These are phyloP conservation scores for Curvularia lunata DNA, from an alignment of 2,329 filamentous ascomycete genomes.

Conservation along the genomic window DNA sequence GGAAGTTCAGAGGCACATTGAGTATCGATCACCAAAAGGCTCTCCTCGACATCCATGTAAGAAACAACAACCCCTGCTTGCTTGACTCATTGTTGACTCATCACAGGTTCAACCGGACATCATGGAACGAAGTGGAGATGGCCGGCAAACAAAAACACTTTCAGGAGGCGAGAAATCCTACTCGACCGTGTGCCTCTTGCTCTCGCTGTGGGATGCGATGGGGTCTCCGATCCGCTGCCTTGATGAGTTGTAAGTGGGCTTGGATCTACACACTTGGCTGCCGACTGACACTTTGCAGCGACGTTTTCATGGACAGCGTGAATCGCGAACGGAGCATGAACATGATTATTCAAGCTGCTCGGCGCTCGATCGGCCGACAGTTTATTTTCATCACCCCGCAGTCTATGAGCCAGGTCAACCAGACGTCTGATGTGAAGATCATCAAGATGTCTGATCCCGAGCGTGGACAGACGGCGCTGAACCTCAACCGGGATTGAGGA, in stretches of 20 bases:
- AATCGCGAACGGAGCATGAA: conserved; percentile 92
- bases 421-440: conserved; percentile 73
- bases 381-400: conserved; percentile 98
- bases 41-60: conserved; percentile 75
- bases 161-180: conserved; percentile 98
- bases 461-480: conserved; percentile 56
- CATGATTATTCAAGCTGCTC: conserved; percentile 88
- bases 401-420: conserved; percentile 63
- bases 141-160: conserved; percentile 86
- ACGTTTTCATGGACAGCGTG: conserved; percentile 99
- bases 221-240: conserved; percentile 92
- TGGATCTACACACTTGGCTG: background rate
- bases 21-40: conserved; percentile 77
- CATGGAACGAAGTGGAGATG: conserved; percentile 71
- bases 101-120: conserved; percentile 66
- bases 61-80: background rate
- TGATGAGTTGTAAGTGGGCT: conserved; percentile 77
- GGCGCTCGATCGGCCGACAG: conserved; percentile 85
- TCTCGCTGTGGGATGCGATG: conserved; percentile 98
- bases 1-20: conserved; percentile 84
- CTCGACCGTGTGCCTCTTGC: conserved; percentile 89
- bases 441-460: conserved; percentile 68
- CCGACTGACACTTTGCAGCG: conserved; percentile 53
- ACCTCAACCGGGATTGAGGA: conserved; percentile 28
- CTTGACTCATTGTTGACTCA: conserved; percentile 9